Evolutionary conservation across 2,329 filamentous ascomycete species (phyloP).

Genomic region (Elsinoe ampelina): DNA sequence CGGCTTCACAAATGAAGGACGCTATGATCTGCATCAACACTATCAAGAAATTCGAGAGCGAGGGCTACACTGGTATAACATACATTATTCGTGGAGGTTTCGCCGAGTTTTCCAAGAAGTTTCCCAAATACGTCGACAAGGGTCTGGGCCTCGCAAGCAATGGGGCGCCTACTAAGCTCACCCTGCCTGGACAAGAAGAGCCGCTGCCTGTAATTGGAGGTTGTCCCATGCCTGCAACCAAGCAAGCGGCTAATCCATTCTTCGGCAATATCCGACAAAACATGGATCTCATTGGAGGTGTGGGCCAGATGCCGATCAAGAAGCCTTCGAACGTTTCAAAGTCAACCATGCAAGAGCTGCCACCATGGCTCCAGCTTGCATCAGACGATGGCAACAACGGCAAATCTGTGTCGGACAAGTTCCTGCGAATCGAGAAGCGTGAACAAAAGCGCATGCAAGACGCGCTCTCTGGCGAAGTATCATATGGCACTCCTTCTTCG

Average conservation of each 20-base stretch:
- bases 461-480: constrained; percentile 54
- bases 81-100: constrained; percentile 79
- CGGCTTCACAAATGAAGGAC: constrained; percentile 69
- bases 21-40: constrained; percentile 74
- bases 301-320: constrained; percentile 65
- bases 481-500: constrained; percentile 40
- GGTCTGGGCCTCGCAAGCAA: constrained; percentile 12
- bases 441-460: constrained; percentile 92
- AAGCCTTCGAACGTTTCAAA: constrained; percentile 45
- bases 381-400: constrained; percentile 61
- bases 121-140: constrained; percentile 54
- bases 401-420: constrained; percentile 71
- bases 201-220: constrained; percentile 79
- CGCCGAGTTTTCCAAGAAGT: constrained; percentile 58
- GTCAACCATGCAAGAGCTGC: constrained; percentile 47
- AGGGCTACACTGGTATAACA: constrained; percentile 66
- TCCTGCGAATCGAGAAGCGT: constrained; percentile 70
- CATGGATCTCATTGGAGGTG: constrained; percentile 86
- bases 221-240: constrained; percentile 65
- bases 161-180: constrained; percentile 14
- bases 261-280: constrained; percentile 96
- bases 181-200: constrained; percentile 35
- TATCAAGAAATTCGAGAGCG: constrained; percentile 81
- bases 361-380: constrained; percentile 67
- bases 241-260: constrained; percentile 72